A percentile compares a stretch with the other conserved stretches of the same genome.
phyloP scores from a whole-genome alignment of 1,139 yeast genomes.

The Blastobotrys petasosporus region DNA sequence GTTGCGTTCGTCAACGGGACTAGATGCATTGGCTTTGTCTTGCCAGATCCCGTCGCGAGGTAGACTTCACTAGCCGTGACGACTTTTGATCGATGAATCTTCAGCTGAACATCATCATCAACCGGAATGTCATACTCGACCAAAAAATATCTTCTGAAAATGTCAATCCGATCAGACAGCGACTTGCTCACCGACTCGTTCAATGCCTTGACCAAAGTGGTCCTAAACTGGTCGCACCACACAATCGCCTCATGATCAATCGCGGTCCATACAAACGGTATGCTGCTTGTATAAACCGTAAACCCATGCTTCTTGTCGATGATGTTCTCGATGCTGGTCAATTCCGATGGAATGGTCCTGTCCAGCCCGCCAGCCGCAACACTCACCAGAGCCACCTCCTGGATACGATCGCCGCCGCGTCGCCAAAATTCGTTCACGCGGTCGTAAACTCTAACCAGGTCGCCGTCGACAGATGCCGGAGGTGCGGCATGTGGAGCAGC shows the following conservation, averaged over 20 bases:
- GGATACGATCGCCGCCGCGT: too few species aligned
- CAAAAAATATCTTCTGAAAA: slow-evolving; percentile 47
- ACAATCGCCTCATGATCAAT: slow-evolving; percentile 94
- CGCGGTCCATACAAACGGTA: slow-evolving; percentile 91
- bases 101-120: not conserved
- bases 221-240: slow-evolving; percentile 91
- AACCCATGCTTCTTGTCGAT: slow-evolving; percentile 75
- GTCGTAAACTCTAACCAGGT: slow-evolving; percentile 65
- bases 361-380: slow-evolving; percentile 91
- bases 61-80: too few species aligned
- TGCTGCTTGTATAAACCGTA: slow-evolving; percentile 76
- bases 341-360: slow-evolving; percentile 82
- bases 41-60: too few species aligned
- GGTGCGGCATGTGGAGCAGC: slow-evolving; percentile 93
- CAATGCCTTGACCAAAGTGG: slow-evolving; percentile 54
- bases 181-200: slow-evolving; percentile 46
- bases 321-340: slow-evolving; percentile 64
- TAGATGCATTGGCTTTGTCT: too few species aligned
- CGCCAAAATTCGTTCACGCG: slow-evolving; percentile 77
- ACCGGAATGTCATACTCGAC: slow-evolving; percentile 28
- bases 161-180: slow-evolving; percentile 50
- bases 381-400: slow-evolving; percentile 43
- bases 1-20: too few species aligned
- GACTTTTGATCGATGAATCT: too few species aligned
- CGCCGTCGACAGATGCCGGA: slow-evolving; percentile 94